Conservation (phyloP, 257 asterid species). For the Petunia secreta region DNA sequence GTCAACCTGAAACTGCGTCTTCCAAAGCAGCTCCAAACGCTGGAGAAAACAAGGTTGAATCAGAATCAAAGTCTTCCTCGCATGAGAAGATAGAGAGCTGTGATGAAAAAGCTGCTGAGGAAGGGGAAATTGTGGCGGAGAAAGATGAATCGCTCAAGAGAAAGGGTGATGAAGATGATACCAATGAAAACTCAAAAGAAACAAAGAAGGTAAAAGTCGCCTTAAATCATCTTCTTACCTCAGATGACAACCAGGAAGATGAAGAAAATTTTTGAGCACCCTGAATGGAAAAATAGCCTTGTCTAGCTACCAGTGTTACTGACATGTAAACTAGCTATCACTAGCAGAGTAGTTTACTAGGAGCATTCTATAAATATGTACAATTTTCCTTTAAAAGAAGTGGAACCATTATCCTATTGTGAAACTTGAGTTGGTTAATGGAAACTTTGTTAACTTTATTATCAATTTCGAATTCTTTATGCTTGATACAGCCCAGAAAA, state of each 20-base stretch:
- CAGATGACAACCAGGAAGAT: conserved; percentile 72
- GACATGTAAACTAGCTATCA: conserved; percentile 5
- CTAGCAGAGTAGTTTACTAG: background rate
- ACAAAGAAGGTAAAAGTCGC: conserved; percentile 71
- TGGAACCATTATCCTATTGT: background rate
- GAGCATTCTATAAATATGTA: background rate
- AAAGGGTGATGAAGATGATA: conserved; percentile 32
- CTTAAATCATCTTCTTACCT: conserved; percentile 77
- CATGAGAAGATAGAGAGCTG: conserved; percentile 36
- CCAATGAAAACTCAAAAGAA: conserved; percentile 38
- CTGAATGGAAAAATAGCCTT: conserved; percentile 17
- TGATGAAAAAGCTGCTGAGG: conserved; percentile 37
- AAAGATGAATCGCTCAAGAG: conserved; percentile 48
- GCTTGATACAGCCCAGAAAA: no score
- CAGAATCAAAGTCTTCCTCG: conserved; percentile 30
- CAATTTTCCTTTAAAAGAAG: background rate
- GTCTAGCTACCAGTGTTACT: background rate
- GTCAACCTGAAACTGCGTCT: conserved; percentile 46
- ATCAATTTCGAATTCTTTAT: background rate
- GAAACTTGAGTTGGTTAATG: background rate
- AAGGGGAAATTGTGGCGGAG: conserved; percentile 35
- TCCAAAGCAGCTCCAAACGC: conserved; percentile 31
- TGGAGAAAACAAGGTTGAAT: conserved; percentile 42
- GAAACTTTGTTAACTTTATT: background rate
- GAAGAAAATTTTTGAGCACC: conserved; percentile 46